Base-by-base conservation (phyloP, 305 asterid species). In the Solanum hybrid region DNA sequence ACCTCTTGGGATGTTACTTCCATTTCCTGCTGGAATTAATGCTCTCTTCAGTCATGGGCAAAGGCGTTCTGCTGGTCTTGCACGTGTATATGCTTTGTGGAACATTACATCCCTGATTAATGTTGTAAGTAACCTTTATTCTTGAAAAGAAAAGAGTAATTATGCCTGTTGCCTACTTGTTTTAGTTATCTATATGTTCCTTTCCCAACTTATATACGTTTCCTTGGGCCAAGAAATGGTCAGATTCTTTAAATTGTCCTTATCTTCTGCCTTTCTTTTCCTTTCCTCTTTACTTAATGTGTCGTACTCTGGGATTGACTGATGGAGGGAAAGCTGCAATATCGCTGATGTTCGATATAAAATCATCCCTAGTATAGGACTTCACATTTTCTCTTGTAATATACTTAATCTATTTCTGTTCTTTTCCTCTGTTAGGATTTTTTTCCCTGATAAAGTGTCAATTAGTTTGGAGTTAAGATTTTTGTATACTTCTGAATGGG, bases 1-100 rank as follows among this genome's bases (percentile, higher is more conserved):
- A 89, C 99, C 99, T 13, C 93, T 98, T 26, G 99, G 98, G 34
- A 95, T 97, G 87, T 92, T 98, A 91, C 98, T 98, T 80, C 99
- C 99, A 70, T 97, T 98, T 89, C 99, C 99, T 65, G 96, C 99
- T 90, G 99, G 99, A 89, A 96, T 98, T 92, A 98, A 98, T 92
- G 99, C 99, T 89, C 92, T 98, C 80, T 97, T 98, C 93, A 97
- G 99, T 90, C 99, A 98, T 90, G 99, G 99, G 87, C 99, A 99
- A 13, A 95, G 98, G 92, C 96, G 97, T 78, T 97, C 99, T 81
- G 98, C 99, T 87, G 98, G 98, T 87, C 98, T 97, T 90, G 98
- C 99, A 20, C 99, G 99, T 88, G 93, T 94, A 73, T 98, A 97
- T 92, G 98, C 99, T 92, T 90, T 98, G 92, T 97, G 99, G 99